phyloP scores from a whole-genome alignment of 306 rosid species.

The Vigna radiata region DNA sequence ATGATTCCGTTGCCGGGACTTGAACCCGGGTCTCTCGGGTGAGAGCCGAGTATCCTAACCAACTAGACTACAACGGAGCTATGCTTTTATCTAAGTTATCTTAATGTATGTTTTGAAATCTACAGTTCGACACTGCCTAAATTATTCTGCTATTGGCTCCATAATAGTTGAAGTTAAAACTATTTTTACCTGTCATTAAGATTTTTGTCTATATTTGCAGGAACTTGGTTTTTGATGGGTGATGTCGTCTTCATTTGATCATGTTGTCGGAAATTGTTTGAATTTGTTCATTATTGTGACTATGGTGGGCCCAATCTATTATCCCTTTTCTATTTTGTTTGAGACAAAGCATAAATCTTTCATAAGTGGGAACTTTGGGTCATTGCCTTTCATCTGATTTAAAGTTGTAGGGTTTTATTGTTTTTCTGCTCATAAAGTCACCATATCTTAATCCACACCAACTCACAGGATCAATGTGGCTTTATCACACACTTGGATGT shows the following conservation, averaged over 20 bases:
- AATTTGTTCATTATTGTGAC: slow-evolving; percentile 2
- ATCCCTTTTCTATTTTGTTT: too few relatives aligned
- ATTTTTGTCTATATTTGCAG: background rate
- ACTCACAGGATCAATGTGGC: slow-evolving; percentile 29
- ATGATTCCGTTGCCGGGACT: slow-evolving; percentile 50
- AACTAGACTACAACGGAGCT: slow-evolving; percentile 51
- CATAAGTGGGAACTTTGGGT: slow-evolving; percentile 18
- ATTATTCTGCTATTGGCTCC: too few relatives aligned
- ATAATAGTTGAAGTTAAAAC: background rate
- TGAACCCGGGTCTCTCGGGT: slow-evolving; percentile 50
- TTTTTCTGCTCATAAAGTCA: slow-evolving; percentile 11
- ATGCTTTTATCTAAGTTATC: too few relatives aligned
- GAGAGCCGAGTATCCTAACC: slow-evolving; percentile 50
- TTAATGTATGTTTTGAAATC: too few relatives aligned
- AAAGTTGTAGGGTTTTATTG: background rate
- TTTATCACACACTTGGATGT: slow-evolving; percentile 46
- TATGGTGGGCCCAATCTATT: background rate
- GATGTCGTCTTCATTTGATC: too few relatives aligned
- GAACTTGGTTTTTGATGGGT: background rate
- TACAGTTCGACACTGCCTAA: too few relatives aligned
- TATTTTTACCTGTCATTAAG: background rate
- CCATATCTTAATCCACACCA: slow-evolving; percentile 29
- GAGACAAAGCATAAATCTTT: background rate
- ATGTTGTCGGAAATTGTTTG: background rate
- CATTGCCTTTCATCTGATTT: slow-evolving; percentile 6